These are phyloP conservation scores for Carex parvula DNA, from an alignment of 176 grass and related monocot species.

Conservation along the genomic window DNA sequence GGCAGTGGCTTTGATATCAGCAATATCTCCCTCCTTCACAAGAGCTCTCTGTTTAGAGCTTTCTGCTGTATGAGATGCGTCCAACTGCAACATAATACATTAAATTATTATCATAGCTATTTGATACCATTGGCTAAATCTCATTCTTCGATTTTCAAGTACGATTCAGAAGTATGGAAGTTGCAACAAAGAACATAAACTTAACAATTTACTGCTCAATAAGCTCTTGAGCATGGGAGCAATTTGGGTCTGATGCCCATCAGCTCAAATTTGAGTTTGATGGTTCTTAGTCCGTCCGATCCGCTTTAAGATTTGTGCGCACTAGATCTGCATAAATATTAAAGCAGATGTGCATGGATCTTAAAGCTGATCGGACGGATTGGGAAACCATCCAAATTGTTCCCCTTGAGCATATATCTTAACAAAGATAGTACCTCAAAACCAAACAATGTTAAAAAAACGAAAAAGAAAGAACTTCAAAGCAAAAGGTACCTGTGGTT, in stretches of 20 bases:
- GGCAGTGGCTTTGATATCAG: constrained; percentile 18
- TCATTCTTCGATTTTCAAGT: not conserved
- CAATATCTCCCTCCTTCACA: constrained; percentile 26
- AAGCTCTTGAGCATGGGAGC: not conserved
- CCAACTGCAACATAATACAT: constrained; percentile 40
- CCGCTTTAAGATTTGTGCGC: too few species aligned
- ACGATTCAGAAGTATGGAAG: not conserved
- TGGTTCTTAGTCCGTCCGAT: too few species aligned
- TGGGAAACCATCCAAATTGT: too few species aligned
- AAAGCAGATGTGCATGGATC: too few species aligned
- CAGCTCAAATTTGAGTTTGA: too few species aligned
- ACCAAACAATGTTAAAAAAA: not conserved
- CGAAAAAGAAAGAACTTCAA: not conserved
- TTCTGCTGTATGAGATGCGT: constrained; percentile 35
- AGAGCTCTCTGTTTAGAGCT: constrained; percentile 33
- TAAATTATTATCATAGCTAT: not conserved
- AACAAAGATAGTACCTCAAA: not conserved
- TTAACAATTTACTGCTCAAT: not conserved
- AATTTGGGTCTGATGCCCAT: too few species aligned
- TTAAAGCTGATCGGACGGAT: too few species aligned
- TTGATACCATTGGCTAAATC: not conserved
- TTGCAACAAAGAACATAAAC: not conserved
- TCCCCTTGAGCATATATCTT: not conserved
- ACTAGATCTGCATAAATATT: too few species aligned
- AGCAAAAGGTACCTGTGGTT: constrained; percentile 43